Percentiles rank a stretch among this genome's conserved stretches.
These are phyloP conservation scores for Lentinula detonsa DNA, from an alignment of 768 basidiomycete genomes.

Conservation along the genomic window DNA sequence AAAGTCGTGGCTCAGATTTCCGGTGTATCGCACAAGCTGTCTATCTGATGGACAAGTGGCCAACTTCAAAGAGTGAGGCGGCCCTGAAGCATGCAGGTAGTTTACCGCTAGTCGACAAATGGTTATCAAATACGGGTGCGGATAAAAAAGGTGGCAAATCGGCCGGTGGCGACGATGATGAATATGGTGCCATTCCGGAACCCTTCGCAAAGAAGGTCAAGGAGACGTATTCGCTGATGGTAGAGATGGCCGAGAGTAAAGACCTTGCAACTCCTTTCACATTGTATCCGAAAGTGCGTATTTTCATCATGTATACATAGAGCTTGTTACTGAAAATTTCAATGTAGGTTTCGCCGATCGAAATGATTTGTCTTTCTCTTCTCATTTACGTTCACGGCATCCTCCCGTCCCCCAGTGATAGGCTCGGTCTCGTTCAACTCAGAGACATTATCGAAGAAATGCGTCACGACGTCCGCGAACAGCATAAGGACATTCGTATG, in stretches of 20 bases:
- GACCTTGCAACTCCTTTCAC: background rate
- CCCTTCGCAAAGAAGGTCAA: slow-evolving; percentile 1
- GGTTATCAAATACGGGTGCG: background rate
- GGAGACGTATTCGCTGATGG: slow-evolving; percentile 1
- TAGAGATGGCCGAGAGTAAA: background rate
- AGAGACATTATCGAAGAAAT: slow-evolving; percentile 29
- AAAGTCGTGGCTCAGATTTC: slow-evolving; percentile 46
- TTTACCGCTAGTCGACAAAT: slow-evolving; percentile 1
- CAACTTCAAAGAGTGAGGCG: background rate
- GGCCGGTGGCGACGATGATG: background rate
- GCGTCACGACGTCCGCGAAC: slow-evolving; percentile 31
- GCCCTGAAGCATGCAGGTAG: background rate
- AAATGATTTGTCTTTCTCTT: slow-evolving; percentile 4
- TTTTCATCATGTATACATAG: background rate
- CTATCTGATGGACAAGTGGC: slow-evolving; percentile 36
- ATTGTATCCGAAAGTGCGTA: background rate
- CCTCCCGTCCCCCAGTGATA: slow-evolving; percentile 5
- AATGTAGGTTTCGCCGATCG: slow-evolving; percentile 1
- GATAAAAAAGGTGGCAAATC: slow-evolving; percentile 1
- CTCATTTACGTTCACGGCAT: slow-evolving; percentile 6
- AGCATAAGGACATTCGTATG: slow-evolving; percentile 42
- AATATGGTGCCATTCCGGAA: background rate
- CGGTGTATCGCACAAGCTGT: slow-evolving; percentile 52
- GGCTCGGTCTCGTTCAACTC: slow-evolving; percentile 21
- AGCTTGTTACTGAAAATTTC: background rate